Conservation (phyloP, 192 early-diverging fungal species). For the Phycomyces nitens region DNA sequence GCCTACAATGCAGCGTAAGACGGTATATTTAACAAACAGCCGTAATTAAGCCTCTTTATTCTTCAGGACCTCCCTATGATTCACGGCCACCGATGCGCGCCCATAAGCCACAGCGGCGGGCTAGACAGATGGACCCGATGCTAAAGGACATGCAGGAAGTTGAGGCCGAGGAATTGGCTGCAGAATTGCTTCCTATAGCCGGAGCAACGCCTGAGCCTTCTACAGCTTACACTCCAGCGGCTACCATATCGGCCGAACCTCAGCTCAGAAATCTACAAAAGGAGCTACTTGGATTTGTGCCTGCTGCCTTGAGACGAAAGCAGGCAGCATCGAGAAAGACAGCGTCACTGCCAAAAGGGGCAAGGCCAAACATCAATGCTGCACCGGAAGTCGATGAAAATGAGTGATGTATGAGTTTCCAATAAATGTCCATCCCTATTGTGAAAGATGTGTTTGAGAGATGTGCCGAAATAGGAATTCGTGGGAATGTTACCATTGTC, state of each 20-base stretch:
- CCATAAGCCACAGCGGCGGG: background rate
- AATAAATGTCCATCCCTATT: no score
- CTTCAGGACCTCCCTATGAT: background rate
- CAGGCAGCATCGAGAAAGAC: conserved; percentile 33
- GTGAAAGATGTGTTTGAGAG: no score
- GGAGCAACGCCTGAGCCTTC: background rate
- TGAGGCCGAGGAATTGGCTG: no score
- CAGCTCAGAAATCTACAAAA: conserved; percentile 78
- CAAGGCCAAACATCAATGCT: conserved; percentile 60
- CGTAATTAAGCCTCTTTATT: no score
- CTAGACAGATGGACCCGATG: background rate
- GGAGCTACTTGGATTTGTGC: conserved; percentile 71
- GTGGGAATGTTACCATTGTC: no score
- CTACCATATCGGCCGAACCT: conserved; percentile 74
- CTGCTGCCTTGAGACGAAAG: conserved; percentile 56
- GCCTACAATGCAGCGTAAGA: no score
- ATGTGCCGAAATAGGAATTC: no score
- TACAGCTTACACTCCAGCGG: conserved; percentile 19
- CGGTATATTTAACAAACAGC: no score
- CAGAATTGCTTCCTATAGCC: background rate
- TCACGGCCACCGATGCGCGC: background rate
- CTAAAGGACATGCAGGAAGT: background rate
- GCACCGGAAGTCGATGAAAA: conserved; percentile 62
- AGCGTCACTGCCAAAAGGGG: conserved; percentile 44
- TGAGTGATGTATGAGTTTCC: background rate